Conservation (phyloP, 129 eudicot species). For the Scalesia atractyloides region DNA sequence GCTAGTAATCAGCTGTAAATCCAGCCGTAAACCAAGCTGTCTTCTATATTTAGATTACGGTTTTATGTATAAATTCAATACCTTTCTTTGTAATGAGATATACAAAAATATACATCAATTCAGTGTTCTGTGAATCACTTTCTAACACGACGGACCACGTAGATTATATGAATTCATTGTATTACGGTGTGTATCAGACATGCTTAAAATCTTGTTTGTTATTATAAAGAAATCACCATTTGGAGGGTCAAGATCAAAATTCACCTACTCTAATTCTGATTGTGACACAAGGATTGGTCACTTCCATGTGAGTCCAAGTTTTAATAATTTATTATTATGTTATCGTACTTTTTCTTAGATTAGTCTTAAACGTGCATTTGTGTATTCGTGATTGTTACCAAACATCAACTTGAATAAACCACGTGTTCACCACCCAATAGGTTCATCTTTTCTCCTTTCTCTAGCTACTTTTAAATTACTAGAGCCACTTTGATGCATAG, state of each 20-base stretch:
- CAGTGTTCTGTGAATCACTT: too few species aligned
- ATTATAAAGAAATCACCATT: neutral
- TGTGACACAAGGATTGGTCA: neutral
- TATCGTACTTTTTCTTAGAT: neutral
- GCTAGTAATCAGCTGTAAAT: too few species aligned
- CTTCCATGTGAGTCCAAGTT: neutral
- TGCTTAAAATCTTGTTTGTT: neutral
- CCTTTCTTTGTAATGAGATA: too few species aligned
- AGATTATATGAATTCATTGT: too few species aligned
- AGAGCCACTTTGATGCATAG: too few species aligned
- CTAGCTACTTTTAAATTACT: neutral
- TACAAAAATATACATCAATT: too few species aligned
- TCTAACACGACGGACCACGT: too few species aligned
- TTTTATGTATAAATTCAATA: too few species aligned
- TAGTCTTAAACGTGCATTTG: conserved; percentile 6
- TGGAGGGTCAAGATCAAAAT: neutral
- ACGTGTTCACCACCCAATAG: conserved; percentile 3
- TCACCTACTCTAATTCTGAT: conserved; percentile 8
- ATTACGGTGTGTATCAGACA: too few species aligned
- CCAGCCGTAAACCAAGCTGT: too few species aligned
- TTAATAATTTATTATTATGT: neutral
- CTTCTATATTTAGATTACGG: too few species aligned
- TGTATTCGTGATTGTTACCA: conserved; percentile 9
- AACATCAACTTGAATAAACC: conserved; percentile 2
- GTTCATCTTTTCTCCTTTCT: neutral